These are phyloP conservation scores for Colletotrichum sp. DNA, from an alignment of 2,329 filamentous ascomycete genomes.

Conservation along the genomic window DNA sequence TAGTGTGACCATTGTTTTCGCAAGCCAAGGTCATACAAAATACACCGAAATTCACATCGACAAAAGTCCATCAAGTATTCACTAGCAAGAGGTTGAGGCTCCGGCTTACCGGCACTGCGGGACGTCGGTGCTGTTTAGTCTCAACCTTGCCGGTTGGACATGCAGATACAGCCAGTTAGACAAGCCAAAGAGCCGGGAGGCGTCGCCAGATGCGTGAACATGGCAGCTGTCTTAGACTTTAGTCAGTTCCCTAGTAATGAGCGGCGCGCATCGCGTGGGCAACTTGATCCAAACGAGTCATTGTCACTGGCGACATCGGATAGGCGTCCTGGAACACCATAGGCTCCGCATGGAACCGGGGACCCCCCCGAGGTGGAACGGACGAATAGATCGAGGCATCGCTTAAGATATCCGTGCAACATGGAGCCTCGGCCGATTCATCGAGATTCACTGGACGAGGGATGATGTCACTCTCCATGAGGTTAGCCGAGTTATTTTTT, in stretches of 20 bases:
- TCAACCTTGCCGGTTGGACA: background rate
- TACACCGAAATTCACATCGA: background rate
- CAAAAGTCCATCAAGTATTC: background rate
- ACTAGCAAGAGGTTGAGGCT: background rate
- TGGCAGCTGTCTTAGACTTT: background rate
- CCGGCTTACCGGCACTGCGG: background rate
- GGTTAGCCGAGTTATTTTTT: background rate
- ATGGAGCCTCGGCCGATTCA: background rate
- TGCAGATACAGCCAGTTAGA: background rate
- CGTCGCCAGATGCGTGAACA: background rate
- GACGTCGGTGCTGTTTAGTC: background rate
- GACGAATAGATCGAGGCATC: background rate
- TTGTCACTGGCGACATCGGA: background rate
- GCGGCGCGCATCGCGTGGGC: background rate
- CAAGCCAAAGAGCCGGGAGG: background rate
- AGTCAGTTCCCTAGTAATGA: background rate
- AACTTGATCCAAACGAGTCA: background rate
- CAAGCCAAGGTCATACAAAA: background rate
- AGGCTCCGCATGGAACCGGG: background rate
- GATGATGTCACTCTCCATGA: conserved; percentile 1
- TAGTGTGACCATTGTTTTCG: background rate
- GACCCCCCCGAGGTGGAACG: background rate
- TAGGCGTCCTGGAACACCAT: background rate
- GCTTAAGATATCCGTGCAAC: background rate
- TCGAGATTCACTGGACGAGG: background rate